Evolutionary conservation across 495 filamentous ascomycete species (phyloP).

Genomic region (Neurospora intermedia): DNA sequence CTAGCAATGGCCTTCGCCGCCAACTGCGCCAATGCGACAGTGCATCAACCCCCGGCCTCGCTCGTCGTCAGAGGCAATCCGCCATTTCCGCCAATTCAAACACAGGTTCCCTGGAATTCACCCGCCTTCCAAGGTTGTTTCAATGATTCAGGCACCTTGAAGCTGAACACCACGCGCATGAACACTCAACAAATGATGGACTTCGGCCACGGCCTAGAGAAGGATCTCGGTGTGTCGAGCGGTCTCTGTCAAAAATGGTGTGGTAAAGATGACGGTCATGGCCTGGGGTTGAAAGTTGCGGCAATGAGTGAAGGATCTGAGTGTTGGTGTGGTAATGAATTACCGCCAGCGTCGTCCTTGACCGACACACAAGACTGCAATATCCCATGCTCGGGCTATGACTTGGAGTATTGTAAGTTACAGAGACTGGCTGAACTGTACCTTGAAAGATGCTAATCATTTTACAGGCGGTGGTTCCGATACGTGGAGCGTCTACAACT

Average conservation of each 20-base stretch:
- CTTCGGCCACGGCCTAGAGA: neutral
- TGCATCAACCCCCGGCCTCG: neutral
- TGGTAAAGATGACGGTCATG: too few species aligned
- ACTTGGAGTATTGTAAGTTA: constrained; percentile 46
- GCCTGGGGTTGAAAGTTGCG: too few species aligned
- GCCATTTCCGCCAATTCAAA: neutral
- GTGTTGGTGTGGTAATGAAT: constrained; percentile 53
- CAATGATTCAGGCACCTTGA: constrained; percentile 12
- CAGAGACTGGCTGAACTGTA: neutral
- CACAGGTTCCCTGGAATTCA: neutral
- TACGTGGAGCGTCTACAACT: constrained; percentile 40
- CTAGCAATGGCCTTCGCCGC: constrained; percentile 11
- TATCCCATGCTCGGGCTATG: constrained; percentile 45
- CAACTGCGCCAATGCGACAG: neutral
- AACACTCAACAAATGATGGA: constrained; percentile 1
- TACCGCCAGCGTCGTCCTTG: constrained; percentile 39
- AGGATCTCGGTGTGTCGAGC: neutral
- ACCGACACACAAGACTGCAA: constrained; percentile 44
- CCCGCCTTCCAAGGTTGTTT: constrained; percentile 22
- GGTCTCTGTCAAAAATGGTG: constrained; percentile 2
- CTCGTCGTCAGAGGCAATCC: neutral
- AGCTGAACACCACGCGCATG: constrained; percentile 7
- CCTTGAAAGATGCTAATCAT: constrained; percentile 17
- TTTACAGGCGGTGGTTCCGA: constrained; percentile 41
- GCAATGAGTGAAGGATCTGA: constrained; percentile 12